phyloP scores from a whole-genome alignment of 164 flowering plant species.

The Litsea cubeba region DNA sequence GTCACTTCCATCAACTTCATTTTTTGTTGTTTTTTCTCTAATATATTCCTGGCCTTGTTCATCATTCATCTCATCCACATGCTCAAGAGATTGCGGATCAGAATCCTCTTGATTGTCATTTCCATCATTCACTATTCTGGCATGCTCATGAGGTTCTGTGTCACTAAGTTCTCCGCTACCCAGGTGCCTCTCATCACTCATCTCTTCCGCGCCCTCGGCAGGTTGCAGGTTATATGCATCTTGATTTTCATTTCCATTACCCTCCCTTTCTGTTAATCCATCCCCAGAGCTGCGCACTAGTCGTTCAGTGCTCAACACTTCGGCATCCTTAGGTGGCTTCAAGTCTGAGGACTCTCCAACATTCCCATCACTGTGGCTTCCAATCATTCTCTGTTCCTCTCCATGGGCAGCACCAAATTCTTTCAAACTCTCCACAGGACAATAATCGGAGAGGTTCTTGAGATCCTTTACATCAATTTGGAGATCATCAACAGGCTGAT shows the following conservation, averaged over 20 bases:
- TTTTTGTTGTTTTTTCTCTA: background rate
- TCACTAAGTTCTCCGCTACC: background rate
- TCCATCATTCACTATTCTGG: background rate
- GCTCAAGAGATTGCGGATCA: background rate
- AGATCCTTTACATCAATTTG: background rate
- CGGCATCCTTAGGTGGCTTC: slow-evolving; percentile 1
- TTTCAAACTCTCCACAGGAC: background rate
- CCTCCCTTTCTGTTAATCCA: background rate
- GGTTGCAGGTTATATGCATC: background rate
- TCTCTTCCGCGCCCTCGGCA: background rate
- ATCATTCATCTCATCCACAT: background rate
- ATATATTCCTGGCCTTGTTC: background rate
- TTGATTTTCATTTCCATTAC: background rate
- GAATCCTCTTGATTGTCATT: background rate
- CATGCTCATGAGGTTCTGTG: background rate
- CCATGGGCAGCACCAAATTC: background rate
- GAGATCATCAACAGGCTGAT: background rate
- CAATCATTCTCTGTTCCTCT: background rate
- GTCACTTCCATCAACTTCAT: background rate
- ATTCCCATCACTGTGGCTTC: background rate
- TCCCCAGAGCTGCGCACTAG: background rate
- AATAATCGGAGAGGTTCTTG: background rate
- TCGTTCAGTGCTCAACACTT: background rate
- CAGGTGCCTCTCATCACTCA: background rate
- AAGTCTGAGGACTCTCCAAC: slow-evolving; percentile 6